Conservation (phyloP, 495 filamentous ascomycete genomes). For the Letharia columbiana region DNA sequence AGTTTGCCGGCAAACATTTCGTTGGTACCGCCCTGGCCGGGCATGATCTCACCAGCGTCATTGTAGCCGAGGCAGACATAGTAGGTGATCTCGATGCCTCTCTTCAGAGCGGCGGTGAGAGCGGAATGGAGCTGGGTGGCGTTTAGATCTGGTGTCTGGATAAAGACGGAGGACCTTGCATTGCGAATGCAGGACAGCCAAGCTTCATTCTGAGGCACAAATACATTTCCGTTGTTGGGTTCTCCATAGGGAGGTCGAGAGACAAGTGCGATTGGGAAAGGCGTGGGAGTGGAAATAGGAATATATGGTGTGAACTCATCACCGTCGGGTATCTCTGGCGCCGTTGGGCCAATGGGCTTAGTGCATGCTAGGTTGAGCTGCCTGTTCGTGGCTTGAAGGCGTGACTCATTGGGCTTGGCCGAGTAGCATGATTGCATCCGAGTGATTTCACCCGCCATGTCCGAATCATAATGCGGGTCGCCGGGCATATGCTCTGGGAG, state of each 20-base stretch:
- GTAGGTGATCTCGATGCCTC: slow-evolving; percentile 56
- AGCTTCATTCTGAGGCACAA: slow-evolving; percentile 62
- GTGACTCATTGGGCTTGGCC: slow-evolving; percentile 41
- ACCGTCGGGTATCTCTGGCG: slow-evolving; percentile 40
- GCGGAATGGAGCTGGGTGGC: slow-evolving; percentile 57
- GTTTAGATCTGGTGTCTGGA: slow-evolving; percentile 70
- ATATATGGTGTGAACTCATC: slow-evolving; percentile 58
- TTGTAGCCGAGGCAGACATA: slow-evolving; percentile 74
- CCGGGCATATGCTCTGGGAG: slow-evolving; percentile 49
- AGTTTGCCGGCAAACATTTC: slow-evolving; percentile 56
- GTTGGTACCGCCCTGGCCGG: slow-evolving; percentile 67
- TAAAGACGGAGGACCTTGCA: slow-evolving; percentile 54
- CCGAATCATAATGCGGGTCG: slow-evolving; percentile 54
- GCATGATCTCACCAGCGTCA: slow-evolving; percentile 66
- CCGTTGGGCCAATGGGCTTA: slow-evolving; percentile 6
- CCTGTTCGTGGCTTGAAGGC: slow-evolving; percentile 47
- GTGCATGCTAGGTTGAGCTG: slow-evolving; percentile 45
- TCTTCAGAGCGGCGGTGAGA: slow-evolving; percentile 51
- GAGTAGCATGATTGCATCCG: slow-evolving; percentile 49
- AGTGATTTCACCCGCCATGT: slow-evolving; percentile 48
- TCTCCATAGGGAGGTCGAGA: slow-evolving; percentile 57
- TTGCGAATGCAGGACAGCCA: slow-evolving; percentile 62
- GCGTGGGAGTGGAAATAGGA: slow-evolving; percentile 41
- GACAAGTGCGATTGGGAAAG: slow-evolving; percentile 64
- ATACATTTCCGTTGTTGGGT: slow-evolving; percentile 48